Evolutionary conservation across 352 stramenopile genomes (phyloP), one percentile per base, ranked within the genome.

Genomic region (Pythium insidiosum): DNA sequence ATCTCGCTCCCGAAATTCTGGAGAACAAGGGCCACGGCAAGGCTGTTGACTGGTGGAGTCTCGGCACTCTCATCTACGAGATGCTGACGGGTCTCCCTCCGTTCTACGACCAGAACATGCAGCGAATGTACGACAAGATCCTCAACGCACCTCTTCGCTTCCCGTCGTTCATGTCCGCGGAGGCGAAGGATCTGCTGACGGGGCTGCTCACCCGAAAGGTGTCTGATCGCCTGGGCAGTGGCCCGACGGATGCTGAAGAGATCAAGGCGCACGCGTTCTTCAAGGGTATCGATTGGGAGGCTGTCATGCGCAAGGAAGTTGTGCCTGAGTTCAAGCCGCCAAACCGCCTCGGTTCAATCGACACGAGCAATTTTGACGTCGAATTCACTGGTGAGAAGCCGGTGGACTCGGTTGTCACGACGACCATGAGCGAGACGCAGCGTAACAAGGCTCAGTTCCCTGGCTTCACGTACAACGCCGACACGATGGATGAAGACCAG

Each of bases 71-170:
- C 39, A 87, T 97, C 40, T 97, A 96, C 68, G 91, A 97, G 59
- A 95, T 97, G 81, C 77, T 96, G 39, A 94, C 79, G 44, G 88
- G 88, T 35, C 68, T 95, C 0, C 86, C 86, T 24, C 88, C 88
- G 43, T 97, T 96, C 63, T 97, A 96, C 68, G 88, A 96, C 69
- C 80, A 94, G 63, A 97, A 96, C 66, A 93, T 95, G 73, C 80
- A 95, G 70, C 76, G 79, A 33, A 97, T 96, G 88, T 96, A 96
- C 66, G 81, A 96, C 66, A 96, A 96, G 72, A 97, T 97, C 56
- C 61, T 97, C 24, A 95, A 94, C 62, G 84, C 84, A 38, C 66
- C 84, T 35, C 66, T 96, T 56, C 79, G 77, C 30, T 92, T 93
- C 63, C 76, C 77, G 36, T 90, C 77, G n/a, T 91, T 92, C 63